phyloP scores from a whole-genome alignment of 768 basidiomycete genomes.

The Coprinopsis sp. region DNA sequence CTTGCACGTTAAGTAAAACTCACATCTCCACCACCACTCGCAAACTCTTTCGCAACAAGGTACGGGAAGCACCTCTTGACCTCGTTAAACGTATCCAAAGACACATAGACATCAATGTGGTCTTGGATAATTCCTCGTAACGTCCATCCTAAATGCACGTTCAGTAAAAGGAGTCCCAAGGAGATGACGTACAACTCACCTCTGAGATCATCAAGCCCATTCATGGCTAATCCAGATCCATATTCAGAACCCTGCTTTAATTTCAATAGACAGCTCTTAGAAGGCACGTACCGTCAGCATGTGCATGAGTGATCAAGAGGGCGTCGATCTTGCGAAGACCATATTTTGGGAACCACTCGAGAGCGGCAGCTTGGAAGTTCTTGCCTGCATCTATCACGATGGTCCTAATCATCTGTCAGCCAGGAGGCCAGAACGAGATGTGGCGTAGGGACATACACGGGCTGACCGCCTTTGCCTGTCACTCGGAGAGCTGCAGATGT shows the following conservation, averaged over 20 bases:
- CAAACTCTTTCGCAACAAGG: slow-evolving; percentile 67
- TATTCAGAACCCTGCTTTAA: not conserved
- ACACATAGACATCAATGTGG: slow-evolving; percentile 72
- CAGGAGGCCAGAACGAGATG: not conserved
- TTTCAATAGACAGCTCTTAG: slow-evolving; percentile 1
- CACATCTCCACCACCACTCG: slow-evolving; percentile 79
- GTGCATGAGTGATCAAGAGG: slow-evolving; percentile 81
- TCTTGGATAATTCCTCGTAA: slow-evolving; percentile 57
- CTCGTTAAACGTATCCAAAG: slow-evolving; percentile 58
- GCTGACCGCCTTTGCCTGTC: slow-evolving; percentile 32
- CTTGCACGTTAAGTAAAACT: slow-evolving; percentile 14
- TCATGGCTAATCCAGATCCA: slow-evolving; percentile 54
- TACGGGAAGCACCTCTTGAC: slow-evolving; percentile 78
- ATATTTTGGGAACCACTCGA: slow-evolving; percentile 60
- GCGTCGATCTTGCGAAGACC: slow-evolving; percentile 54
- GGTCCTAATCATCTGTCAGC: slow-evolving; percentile 59
- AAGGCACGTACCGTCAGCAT: slow-evolving; percentile 61
- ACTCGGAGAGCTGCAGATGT: slow-evolving; percentile 67
- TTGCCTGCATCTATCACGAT: slow-evolving; percentile 84
- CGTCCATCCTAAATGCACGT: slow-evolving; percentile 60
- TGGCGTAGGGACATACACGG: slow-evolving; percentile 41
- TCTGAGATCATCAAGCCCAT: slow-evolving; percentile 85
- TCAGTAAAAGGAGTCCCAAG: slow-evolving; percentile 5
- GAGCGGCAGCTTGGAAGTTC: slow-evolving; percentile 59
- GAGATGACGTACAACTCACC: slow-evolving; percentile 36